Conservation (phyloP, 345 rosid species). For the Rhizophora mangle region DNA sequence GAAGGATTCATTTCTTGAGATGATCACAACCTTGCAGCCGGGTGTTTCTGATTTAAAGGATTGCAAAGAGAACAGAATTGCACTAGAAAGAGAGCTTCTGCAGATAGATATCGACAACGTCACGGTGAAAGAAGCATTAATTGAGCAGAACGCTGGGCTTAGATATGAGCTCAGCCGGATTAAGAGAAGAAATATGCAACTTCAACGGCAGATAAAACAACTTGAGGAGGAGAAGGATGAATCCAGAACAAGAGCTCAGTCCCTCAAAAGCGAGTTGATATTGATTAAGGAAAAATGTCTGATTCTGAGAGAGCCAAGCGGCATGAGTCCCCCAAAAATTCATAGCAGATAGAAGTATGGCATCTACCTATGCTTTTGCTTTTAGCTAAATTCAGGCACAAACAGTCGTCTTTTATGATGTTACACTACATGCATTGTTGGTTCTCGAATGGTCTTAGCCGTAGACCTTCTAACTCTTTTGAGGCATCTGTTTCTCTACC, state of each 20-base stretch:
- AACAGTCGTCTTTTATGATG: background rate
- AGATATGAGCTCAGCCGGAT: conserved; percentile 37
- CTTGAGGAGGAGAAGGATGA: conserved; percentile 45
- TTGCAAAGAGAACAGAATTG: conserved; percentile 24
- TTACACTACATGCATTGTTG: background rate
- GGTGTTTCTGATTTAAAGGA: conserved; percentile 37
- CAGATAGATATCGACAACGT: conserved; percentile 31
- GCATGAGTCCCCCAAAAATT: conserved; percentile 8
- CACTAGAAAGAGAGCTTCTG: conserved; percentile 41
- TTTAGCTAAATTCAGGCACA: background rate
- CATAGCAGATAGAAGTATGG: conserved; percentile 29
- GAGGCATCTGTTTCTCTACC: background rate
- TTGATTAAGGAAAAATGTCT: conserved; percentile 33
- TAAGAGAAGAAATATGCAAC: conserved; percentile 38
- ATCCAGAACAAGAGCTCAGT: conserved; percentile 23
- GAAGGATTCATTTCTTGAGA: conserved; percentile 30
- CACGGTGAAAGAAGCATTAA: conserved; percentile 24
- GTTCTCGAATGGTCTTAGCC: background rate
- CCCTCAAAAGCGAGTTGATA: conserved; percentile 44
- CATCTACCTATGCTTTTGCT: background rate
- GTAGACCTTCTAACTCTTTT: background rate
- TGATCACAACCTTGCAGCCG: conserved; percentile 33
- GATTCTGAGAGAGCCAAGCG: conserved; percentile 18
- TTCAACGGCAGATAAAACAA: conserved; percentile 36
- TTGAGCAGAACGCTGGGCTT: conserved; percentile 30